Evolutionary conservation across 108 stramenopile genomes (phyloP).

Genomic region (Cyclostephanos tholiformis): DNA sequence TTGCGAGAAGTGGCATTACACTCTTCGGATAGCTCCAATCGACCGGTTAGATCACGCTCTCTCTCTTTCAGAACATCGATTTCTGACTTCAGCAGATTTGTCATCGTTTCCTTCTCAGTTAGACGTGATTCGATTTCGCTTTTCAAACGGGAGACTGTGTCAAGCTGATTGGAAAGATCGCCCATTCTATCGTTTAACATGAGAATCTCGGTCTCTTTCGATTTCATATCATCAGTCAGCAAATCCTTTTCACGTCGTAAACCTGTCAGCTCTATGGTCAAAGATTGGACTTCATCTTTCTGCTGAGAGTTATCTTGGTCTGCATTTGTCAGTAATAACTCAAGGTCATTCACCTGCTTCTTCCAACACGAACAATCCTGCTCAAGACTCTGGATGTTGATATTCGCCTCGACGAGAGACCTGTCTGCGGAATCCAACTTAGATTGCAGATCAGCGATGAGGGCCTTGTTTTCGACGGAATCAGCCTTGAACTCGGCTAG

Average conservation of each 20-base stretch:
- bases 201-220: background rate
- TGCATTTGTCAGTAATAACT: background rate
- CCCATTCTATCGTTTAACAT: background rate
- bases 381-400: constrained; percentile 21
- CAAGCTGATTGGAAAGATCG: background rate
- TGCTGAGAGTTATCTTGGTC: background rate
- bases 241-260: background rate
- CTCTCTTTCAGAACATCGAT: background rate
- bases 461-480: background rate
- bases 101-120: background rate
- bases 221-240: background rate
- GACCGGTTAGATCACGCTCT: background rate
- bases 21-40: background rate
- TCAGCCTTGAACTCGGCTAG: background rate
- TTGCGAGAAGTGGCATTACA: too few relatives aligned
- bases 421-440: background rate
- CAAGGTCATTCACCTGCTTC: constrained; percentile 16
- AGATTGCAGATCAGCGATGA: background rate
- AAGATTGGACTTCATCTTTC: background rate
- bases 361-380: constrained; percentile 18
- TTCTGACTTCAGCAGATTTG: background rate
- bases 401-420: constrained; percentile 2
- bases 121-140: background rate
- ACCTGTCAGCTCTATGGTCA: background rate
- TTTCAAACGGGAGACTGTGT: background rate